phyloP scores from a whole-genome alignment of 495 filamentous ascomycete genomes.

The Tetracladium setigerum region DNA sequence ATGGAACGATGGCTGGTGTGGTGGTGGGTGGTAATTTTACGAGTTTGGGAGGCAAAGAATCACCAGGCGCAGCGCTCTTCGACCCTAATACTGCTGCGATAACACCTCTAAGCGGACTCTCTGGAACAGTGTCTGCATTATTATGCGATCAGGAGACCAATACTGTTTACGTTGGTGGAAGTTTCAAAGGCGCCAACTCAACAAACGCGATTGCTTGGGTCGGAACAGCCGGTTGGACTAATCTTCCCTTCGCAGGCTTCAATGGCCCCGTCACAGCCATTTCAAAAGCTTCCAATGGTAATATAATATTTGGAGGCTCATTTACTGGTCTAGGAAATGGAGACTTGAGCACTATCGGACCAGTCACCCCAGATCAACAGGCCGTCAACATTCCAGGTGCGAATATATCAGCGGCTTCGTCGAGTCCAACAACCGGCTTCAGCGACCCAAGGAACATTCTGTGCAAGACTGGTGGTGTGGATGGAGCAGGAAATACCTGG shows the following conservation, averaged over 20 bases:
- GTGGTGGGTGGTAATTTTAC: constrained; percentile 95
- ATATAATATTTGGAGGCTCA: constrained; percentile 86
- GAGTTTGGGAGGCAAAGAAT: constrained; percentile 68
- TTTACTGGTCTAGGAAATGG: constrained; percentile 90
- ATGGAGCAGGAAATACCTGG: constrained; percentile 72
- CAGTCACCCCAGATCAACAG: constrained; percentile 55
- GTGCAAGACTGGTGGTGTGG: constrained; percentile 61
- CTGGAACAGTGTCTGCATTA: constrained; percentile 71
- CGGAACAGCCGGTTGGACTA: constrained; percentile 64
- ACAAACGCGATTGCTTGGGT: constrained; percentile 88
- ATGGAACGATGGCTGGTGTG: constrained; percentile 63
- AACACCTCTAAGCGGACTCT: constrained; percentile 67
- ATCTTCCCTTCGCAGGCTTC: constrained; percentile 86
- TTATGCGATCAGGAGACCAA: constrained; percentile 77
- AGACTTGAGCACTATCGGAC: constrained; percentile 51
- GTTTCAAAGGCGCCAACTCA: constrained; percentile 69
- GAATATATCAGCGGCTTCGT: constrained; percentile 57
- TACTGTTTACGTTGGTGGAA: constrained; percentile 85
- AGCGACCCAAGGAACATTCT: constrained; percentile 76
- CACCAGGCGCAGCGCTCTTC: constrained; percentile 74
- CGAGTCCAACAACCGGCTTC: constrained; percentile 55
- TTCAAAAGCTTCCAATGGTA: constrained; percentile 64
- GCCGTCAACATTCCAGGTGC: constrained; percentile 77
- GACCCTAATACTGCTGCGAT: constrained; percentile 59
- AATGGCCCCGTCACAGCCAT: constrained; percentile 91